These are phyloP conservation scores for Cutaneotrichosporon mucoides DNA, from an alignment of 1,284 basidiomycete species.

Conservation along the genomic window DNA sequence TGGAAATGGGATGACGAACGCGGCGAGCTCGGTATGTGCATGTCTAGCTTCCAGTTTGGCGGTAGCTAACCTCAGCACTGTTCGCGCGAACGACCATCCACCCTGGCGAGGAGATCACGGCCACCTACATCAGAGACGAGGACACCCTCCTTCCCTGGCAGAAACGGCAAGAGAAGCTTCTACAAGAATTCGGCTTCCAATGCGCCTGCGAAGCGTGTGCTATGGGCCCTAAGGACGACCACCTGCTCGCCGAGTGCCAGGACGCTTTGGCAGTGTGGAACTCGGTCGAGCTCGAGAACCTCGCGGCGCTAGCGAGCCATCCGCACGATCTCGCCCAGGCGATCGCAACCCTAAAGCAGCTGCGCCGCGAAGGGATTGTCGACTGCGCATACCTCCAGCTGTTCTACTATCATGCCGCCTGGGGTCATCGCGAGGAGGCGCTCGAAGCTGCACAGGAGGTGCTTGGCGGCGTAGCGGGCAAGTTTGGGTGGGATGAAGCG, in stretches of 20 bases:
- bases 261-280: background rate
- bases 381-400: background rate
- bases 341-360: background rate
- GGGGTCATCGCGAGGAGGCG: background rate
- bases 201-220: constrained; percentile 5
- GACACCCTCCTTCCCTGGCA: background rate
- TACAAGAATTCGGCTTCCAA: background rate
- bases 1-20: constrained; percentile 24
- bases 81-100: constrained; percentile 15
- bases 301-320: background rate
- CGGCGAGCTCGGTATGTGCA: constrained; percentile 5
- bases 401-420: background rate
- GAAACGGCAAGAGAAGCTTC: background rate
- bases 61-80: constrained; percentile 11
- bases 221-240: background rate
- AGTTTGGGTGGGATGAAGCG: background rate
- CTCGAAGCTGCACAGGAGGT: background rate
- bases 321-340: background rate
- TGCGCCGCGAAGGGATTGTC: background rate
- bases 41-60: background rate
- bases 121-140: constrained; percentile 13
- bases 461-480: background rate
- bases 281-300: background rate
- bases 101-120: constrained; percentile 19
- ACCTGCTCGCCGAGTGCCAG: background rate